Conservation (phyloP, 139 green algal species). For the Medakamo hakoo region DNA sequence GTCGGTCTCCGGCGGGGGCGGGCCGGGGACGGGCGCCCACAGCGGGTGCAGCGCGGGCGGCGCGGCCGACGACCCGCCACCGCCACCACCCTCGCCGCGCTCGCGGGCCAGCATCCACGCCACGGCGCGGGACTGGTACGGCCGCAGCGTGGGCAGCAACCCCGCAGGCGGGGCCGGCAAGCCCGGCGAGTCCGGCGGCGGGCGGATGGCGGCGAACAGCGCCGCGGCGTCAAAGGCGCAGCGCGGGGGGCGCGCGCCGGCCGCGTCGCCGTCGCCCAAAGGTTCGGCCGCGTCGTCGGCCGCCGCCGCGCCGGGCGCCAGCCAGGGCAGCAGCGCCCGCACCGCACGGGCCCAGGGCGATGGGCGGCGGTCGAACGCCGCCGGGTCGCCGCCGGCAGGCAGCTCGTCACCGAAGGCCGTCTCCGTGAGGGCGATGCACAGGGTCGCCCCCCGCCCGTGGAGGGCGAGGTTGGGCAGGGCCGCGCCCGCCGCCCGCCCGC, state of each 20-base stretch:
- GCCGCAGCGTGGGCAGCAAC: slow-evolving; percentile 46
- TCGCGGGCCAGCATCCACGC: slow-evolving; percentile 59
- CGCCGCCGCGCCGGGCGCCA: neutral
- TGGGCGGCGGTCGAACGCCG: too few species aligned
- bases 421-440: too few species aligned
- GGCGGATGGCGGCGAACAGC: slow-evolving; percentile 31
- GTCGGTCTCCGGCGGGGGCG: too few species aligned
- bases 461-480: too few species aligned
- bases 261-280: neutral
- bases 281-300: too few species aligned
- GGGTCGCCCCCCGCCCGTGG: too few species aligned
- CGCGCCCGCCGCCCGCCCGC: too few species aligned
- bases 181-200: slow-evolving; percentile 18
- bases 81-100: neutral
- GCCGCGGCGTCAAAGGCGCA: slow-evolving; percentile 16
- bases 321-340: neutral
- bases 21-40: slow-evolving; percentile 28
- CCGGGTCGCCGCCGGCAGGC: too few species aligned
- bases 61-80: too few species aligned
- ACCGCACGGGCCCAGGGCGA: neutral
- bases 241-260: neutral
- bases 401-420: too few species aligned
- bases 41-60: slow-evolving; percentile 30
- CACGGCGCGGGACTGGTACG: slow-evolving; percentile 63
- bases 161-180: slow-evolving; percentile 7